These are phyloP conservation scores for Ceratobasidium sp. DNA, from an alignment of 1,284 basidiomycete genomes.

Conservation along the genomic window DNA sequence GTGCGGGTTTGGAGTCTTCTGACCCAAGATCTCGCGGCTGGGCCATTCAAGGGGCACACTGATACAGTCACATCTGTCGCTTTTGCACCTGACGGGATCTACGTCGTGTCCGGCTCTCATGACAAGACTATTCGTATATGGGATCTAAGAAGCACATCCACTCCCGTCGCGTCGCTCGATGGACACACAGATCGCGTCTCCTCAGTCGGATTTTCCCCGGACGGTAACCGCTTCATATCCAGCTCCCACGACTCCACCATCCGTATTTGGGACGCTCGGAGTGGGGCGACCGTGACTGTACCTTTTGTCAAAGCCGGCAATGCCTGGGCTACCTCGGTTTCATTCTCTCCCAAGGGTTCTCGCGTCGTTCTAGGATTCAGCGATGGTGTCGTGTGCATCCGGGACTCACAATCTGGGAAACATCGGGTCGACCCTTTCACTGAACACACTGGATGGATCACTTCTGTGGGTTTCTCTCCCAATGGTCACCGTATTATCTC, in stretches of 20 bases:
- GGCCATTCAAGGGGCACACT: conserved; percentile 9
- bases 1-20: not conserved
- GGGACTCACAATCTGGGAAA: no score
- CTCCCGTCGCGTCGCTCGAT: conserved; percentile 47
- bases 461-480: conserved; percentile 14
- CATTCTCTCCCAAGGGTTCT: not conserved
- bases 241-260: conserved; percentile 32
- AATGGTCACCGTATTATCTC: not conserved
- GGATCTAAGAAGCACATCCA: conserved; percentile 56
- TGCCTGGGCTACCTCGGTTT: not conserved
- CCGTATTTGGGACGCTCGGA: conserved; percentile 43
- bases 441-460: not conserved
- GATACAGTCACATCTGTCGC: conserved; percentile 54
- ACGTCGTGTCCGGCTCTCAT: conserved; percentile 39
- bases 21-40: not conserved
- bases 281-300: not conserved
- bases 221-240: conserved; percentile 12
- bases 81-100: conserved; percentile 58
- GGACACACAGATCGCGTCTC: conserved; percentile 4
- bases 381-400: no score
- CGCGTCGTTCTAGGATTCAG: not conserved
- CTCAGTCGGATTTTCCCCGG: conserved; percentile 35
- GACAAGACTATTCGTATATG: conserved; percentile 53
- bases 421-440: not conserved
- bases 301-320: not conserved